Base-by-base conservation (phyloP, 2,329 filamentous ascomycete species). In the Xylaria sp. region DNA sequence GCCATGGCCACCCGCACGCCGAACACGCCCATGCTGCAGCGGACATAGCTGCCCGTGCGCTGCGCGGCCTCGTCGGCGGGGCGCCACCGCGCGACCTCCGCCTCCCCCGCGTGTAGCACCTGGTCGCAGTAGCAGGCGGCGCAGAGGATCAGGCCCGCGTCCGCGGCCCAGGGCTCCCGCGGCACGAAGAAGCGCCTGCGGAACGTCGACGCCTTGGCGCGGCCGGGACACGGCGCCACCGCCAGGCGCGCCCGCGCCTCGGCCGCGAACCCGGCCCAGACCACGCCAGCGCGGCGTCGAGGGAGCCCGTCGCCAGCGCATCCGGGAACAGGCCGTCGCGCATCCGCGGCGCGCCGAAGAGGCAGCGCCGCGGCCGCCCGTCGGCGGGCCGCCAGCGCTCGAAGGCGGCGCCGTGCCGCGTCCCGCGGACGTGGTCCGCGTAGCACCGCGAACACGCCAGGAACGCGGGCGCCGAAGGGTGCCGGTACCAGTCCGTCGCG, bases 401-500 rank as follows among this genome's bases (percentile, higher is more conserved):
- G 34, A 79, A 78, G 0, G 65, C 48, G 0, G 45, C 17, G 0
- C 65, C 62, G 2, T 77, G 66, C 0, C 39, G 41, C 0, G 72
- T 74, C 0, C 48, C 19, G 19, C 66, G 54, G 11, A 79, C 69
- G 52, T 74, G 49, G 24, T 74, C 71, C 5, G 68, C 66, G 29
- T 76, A 72, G 56, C 77, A 79, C 19, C 68, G 63, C 1, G 74
- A 74, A 56, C 76, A 79, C 29, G 78, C 64, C 2, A 70, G 51
- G 20, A 70, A 75, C 1, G 66, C 59, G 0, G 72, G 69, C 0
- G 67, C 69, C 1, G 57, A 50, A 0, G 66, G 53, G 38, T 77
- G 72, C 2, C 61, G 63, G 57, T 75, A 73, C 74, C 74, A 77
- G 11, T 71, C 66, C 5, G 73, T 68, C 0, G 65, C 41, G 16